Evolutionary conservation across 805 yeast species (phyloP).

Genomic region (Sugiyamaella lignohabitans): DNA sequence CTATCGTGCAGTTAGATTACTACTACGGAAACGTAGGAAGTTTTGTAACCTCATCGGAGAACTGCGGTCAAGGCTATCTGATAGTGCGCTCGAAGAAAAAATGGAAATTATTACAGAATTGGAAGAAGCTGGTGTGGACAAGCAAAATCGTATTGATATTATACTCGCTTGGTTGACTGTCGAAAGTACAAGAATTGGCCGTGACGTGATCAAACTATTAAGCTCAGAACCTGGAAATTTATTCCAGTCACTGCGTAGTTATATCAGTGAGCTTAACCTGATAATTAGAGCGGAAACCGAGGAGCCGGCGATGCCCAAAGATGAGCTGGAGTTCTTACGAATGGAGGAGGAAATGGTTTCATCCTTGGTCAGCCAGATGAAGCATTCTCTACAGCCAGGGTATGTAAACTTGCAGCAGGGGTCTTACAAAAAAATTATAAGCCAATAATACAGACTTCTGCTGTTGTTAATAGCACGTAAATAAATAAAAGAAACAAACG

Average conservation of each 20-base stretch:
- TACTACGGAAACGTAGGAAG: not conserved
- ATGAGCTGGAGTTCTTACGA: not conserved
- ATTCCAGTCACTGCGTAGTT: not conserved
- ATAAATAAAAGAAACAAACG: too few relatives aligned
- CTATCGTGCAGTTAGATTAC: not conserved
- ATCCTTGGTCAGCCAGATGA: not conserved
- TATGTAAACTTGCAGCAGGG: too few relatives aligned
- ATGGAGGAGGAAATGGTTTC: not conserved
- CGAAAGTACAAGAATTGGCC: not conserved
- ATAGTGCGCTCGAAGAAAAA: not conserved
- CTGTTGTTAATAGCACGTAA: too few relatives aligned
- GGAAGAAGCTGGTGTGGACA: not conserved
- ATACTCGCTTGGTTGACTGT: constrained; percentile 6
- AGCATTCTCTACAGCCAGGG: too few relatives aligned
- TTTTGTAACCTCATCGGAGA: not conserved
- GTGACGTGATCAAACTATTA: not conserved
- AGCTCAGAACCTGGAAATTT: too few relatives aligned
- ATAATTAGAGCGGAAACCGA: not conserved
- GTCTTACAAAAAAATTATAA: too few relatives aligned
- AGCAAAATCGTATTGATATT: constrained; percentile 1
- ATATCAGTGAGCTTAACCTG: not conserved
- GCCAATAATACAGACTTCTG: too few relatives aligned
- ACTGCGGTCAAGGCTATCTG: too few relatives aligned
- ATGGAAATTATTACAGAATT: not conserved
- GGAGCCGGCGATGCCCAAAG: not conserved